Evolutionary conservation across 768 basidiomycete species (phyloP), one percentile per base, ranked within the genome.

Genomic region (Panellus pusillus): DNA sequence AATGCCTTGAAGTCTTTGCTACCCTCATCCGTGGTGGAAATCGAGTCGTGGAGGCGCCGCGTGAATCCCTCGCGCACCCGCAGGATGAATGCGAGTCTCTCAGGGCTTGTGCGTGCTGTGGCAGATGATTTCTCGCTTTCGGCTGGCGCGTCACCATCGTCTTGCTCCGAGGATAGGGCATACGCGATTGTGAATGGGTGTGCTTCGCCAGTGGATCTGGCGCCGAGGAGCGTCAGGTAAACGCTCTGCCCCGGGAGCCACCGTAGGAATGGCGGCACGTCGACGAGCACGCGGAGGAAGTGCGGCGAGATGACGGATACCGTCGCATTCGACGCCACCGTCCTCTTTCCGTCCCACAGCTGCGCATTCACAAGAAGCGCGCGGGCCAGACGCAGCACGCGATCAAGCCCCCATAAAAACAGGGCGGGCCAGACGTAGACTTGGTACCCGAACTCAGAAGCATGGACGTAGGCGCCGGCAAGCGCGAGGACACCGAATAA

Each of bases 31-130:
- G 15, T 9, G 1, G 38, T 38, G 13, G 53, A 19, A 4, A 54
- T 48, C 2, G 59, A 28, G 14, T 61, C 55, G 9, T 54, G 57
- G 6, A 78, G 64, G 0, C 74, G 68, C 62, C 70, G 74, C 19
- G 81, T 82, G 64, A 82, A 80, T 1, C 82, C 82, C 18, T 70
- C 69, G 41, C 75, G 65, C 20, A 77, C 78, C 12, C 78, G 72
- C 55, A 83, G 68, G 42, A 83, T 64, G 61, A 83, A 81, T 11
- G 70, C 69, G 8, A 82, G 67, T 18, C 81, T 38, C 11, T 35
- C 19, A 14, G 15, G 35, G 36, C n/a, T 31, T 4, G 20, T n/a
- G 4, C 27, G 24, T 13, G 9, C 18, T 2, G 49, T 31, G 4
- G 2, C 41, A 43, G 31, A 50, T 8, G 31, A 27, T 4, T 15